phyloP scores from a whole-genome alignment of 2,329 filamentous ascomycete species.

The Stenocarpella maydis region DNA sequence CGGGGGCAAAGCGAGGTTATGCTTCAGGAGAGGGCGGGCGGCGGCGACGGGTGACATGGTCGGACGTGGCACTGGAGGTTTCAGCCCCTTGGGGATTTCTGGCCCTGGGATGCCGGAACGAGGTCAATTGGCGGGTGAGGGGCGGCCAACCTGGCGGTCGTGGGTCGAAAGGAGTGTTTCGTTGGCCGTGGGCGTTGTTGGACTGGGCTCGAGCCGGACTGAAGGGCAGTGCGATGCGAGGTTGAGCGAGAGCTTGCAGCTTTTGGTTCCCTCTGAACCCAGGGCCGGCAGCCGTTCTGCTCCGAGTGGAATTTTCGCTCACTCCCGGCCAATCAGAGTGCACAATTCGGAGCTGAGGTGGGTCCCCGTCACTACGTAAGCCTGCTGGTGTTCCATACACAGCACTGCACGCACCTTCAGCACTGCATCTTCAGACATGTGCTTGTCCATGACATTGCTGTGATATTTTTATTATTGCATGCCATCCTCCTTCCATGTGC shows the following conservation, averaged over 20 bases:
- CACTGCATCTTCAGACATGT: too few relatives aligned
- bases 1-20: too few relatives aligned
- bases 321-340: constrained; percentile 29
- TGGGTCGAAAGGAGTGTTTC: constrained; percentile 25
- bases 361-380: constrained; percentile 13
- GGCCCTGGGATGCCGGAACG: background rate
- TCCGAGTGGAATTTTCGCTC: too few relatives aligned
- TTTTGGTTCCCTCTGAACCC: constrained; percentile 28
- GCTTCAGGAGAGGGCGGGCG: constrained; percentile 36
- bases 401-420: too few relatives aligned
- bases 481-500: background rate
- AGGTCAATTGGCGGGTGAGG: constrained; percentile 19
- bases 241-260: constrained; percentile 22
- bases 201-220: constrained; percentile 21
- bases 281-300: constrained; percentile 21
- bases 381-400: too few relatives aligned
- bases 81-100: background rate
- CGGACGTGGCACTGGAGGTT: too few relatives aligned
- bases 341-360: constrained; percentile 31
- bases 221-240: constrained; percentile 19
- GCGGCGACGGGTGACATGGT: constrained; percentile 34
- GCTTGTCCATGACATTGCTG: too few relatives aligned
- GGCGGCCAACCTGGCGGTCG: constrained; percentile 23
- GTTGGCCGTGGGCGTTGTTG: constrained; percentile 10
- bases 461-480: background rate